These are phyloP conservation scores for Triticum monococcum DNA, from an alignment of 176 grass and related monocot genomes.

Conservation along the genomic window DNA sequence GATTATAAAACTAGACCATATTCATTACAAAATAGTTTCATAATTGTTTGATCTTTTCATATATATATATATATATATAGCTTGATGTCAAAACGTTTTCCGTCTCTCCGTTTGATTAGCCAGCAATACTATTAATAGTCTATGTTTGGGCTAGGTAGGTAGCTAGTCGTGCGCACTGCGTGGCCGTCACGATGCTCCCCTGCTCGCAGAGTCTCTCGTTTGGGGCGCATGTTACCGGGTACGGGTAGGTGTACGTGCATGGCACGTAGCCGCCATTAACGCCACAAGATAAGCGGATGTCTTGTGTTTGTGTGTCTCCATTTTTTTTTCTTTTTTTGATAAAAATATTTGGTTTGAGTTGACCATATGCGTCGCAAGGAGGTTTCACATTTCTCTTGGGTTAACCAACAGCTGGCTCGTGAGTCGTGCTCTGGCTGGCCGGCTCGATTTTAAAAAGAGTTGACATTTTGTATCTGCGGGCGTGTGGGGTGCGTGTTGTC, in stretches of 20 bases:
- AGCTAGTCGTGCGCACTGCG: constrained; percentile 36
- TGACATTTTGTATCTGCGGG: not conserved
- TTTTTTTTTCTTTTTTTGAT: no score
- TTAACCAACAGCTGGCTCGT: not conserved
- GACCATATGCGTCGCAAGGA: not conserved
- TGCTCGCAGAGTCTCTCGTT: not conserved
- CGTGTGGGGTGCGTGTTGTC: not conserved
- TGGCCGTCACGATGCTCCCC: constrained; percentile 47
- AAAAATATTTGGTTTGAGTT: not conserved
- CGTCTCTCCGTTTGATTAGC: not conserved
- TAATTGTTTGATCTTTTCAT: no score
- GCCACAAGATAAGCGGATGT: constrained; percentile 27
- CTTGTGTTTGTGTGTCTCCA: not conserved
- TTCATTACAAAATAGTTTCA: no score
- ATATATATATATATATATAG: no score
- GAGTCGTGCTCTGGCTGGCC: not conserved
- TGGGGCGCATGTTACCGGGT: not conserved
- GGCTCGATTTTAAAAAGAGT: not conserved
- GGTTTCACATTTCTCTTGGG: not conserved
- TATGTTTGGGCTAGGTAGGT: not conserved
- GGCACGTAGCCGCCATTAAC: constrained; percentile 46
- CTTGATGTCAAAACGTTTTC: not conserved
- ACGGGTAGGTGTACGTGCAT: constrained; percentile 23
- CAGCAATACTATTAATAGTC: not conserved
- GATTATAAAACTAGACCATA: no score